Evolutionary conservation across 805 yeast genomes (phyloP), one percentile per base, ranked within the genome.

Genomic region (Zygosaccharomyces pseudorouxii): DNA sequence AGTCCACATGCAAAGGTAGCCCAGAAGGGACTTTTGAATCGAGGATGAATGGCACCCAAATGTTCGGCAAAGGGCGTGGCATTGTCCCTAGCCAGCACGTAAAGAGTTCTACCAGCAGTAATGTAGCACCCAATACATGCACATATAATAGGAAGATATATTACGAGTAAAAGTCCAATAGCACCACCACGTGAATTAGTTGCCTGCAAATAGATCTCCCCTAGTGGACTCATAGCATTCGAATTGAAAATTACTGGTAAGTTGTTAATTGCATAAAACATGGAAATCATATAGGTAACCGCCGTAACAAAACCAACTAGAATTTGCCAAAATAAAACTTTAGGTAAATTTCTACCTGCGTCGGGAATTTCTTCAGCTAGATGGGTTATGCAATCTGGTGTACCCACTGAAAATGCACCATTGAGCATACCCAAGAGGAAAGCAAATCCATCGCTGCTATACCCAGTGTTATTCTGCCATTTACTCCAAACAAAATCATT

Each of bases 121-220:
- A 47, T 37, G 36, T 42, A 47, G 19, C 50, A 47, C 11, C 47
- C 50, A 25, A 47, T 14, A 9, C 42, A 37, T 4, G 50, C 50
- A 29, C 47, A 43, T 4, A 36, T 16, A 10, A 47, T 42, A 19
- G 50, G 47, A 12, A 47, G 16, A 11, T 41, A 36, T n/a, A 47
- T 47, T 14, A 47, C 19, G n/a, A 47, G 22, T n/a, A 47, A 14
- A 8, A 47, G 36, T 3, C 47, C 50, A 3, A 47, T 23, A 6
- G 50, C 42, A 30, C 50, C 50, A 10, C 50, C 46, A 18, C 43
- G 45, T 8, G 50, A 47, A 3, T 46, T 41, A 6, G 50, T 42
- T 6, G 50, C 43, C 35, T 47, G 50, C 12, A 42, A 23, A 22
- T 47, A 47, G 7, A 47, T 47, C 11, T 47, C 50, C 2, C 50